These are phyloP conservation scores for Claviceps purpurea DNA, from an alignment of 2,329 filamentous ascomycete genomes.

Conservation along the genomic window DNA sequence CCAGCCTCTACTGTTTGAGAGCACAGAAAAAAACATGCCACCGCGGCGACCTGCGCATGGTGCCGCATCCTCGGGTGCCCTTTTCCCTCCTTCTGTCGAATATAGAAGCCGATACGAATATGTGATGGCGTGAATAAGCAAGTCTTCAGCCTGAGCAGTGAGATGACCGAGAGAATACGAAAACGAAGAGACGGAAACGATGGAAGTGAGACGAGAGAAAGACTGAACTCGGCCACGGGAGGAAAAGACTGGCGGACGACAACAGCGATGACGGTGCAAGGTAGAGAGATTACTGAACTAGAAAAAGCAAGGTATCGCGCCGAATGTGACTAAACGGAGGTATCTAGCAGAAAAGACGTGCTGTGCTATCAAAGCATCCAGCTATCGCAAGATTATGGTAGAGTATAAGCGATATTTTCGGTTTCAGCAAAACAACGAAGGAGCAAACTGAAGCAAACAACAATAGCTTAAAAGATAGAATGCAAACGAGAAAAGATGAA, in stretches of 20 bases:
- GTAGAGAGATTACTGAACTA: not conserved
- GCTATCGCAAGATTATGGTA: not conserved
- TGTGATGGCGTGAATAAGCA: not conserved
- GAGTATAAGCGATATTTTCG: too few species aligned
- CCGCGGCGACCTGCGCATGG: constrained; percentile 9
- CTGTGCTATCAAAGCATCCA: not conserved
- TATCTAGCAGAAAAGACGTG: not conserved
- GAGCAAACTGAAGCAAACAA: too few species aligned
- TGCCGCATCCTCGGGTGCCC: constrained; percentile 1
- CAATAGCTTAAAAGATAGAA: too few species aligned
- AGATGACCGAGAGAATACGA: not conserved
- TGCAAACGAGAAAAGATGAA: too few species aligned
- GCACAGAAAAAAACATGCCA: constrained; percentile 16
- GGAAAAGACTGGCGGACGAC: not conserved
- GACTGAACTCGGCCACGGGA: not conserved
- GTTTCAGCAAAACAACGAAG: too few species aligned
- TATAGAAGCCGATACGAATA: not conserved
- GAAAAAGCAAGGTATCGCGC: not conserved
- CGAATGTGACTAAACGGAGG: not conserved
- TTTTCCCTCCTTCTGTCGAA: not conserved
- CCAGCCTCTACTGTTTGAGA: constrained; percentile 20
- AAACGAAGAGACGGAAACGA: not conserved
- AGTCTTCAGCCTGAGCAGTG: not conserved
- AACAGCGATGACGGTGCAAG: not conserved
- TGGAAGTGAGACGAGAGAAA: not conserved